Conservation (phyloP, 2,329 filamentous ascomycete species). For the Aspergillus pseudoterreus region DNA sequence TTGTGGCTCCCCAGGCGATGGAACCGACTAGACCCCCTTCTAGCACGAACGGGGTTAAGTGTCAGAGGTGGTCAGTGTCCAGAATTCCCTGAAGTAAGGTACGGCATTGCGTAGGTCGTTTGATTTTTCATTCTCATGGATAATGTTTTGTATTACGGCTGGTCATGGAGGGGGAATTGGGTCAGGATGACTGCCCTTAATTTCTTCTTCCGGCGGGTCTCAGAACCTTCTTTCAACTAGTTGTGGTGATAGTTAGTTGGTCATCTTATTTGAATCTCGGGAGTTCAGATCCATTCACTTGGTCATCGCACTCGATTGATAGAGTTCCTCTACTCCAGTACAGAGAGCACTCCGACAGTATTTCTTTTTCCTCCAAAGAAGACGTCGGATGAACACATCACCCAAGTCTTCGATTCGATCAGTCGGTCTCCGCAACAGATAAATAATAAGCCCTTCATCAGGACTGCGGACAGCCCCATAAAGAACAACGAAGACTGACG, state of each 20-base stretch:
- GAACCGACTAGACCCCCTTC: no score
- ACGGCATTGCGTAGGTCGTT: no score
- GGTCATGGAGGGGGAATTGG: no score
- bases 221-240: neutral
- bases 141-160: slow-evolving; percentile 1
- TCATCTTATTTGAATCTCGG: neutral
- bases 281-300: neutral
- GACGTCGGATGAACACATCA: no score
- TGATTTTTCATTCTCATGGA: neutral
- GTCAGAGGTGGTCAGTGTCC: no score
- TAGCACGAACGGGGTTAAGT: no score
- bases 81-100: no score
- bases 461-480: no score
- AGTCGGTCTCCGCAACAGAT: neutral
- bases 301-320: neutral
- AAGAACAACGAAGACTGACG: neutral
- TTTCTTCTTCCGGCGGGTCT: neutral
- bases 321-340: neutral
- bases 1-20: no score
- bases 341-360: neutral
- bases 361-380: neutral
- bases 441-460: neutral
- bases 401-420: neutral
- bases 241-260: neutral
- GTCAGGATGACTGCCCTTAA: neutral